Base-by-base conservation (phyloP, 116 monocot genomes). In the Papilionanthe hybrid region DNA sequence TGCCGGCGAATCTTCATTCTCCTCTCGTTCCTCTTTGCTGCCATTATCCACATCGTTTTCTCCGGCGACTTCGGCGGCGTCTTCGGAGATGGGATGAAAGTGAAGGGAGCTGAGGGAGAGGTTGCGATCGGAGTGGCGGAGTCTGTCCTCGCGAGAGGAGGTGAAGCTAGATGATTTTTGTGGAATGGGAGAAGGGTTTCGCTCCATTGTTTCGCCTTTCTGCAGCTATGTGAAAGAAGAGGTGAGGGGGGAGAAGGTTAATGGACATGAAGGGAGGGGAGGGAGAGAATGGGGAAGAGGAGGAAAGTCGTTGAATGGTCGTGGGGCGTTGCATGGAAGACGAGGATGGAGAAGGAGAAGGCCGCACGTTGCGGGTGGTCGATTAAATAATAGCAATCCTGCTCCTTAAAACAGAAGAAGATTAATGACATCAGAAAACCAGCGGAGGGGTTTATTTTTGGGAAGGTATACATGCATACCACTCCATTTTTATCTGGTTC, bases 141-240 rank as follows among this genome's bases (percentile, higher is more conserved):
- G 78, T 75, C 78, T 87, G 73, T 88, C 87, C 13, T 86, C 18
- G 73, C 88, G 23, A 83, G 82, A 6, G 84, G 82, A 84, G 75
- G 83, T 78, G 83, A 90, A 93, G 80, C 86, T 86, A 76, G 81
- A 86, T 53, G 79, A 90, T 53, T 90, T 90, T 53, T 88, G 85
- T 45, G 86, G 83, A 42, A 84, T 0, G 81, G 41, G 67, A 63
- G 63, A 63, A 20, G 60, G 85, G 72, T 23, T 82, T 29, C 67
- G 78, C 48, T 91, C 91, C 88, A 88, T 91, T 63, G 5, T 28
- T 79, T 15, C 7, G 6, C 18, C 3, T 47, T 13, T 55, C 13
- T 67, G 63, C 25, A 23, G n/a, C 42, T n/a, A 55, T 43, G 11
- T 56, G 13, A 49, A 27, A 25, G 10, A 22, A 48, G 25, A 63